These are phyloP conservation scores for Blastobotrys attinorum DNA, from an alignment of 805 yeast species.

Conservation along the genomic window DNA sequence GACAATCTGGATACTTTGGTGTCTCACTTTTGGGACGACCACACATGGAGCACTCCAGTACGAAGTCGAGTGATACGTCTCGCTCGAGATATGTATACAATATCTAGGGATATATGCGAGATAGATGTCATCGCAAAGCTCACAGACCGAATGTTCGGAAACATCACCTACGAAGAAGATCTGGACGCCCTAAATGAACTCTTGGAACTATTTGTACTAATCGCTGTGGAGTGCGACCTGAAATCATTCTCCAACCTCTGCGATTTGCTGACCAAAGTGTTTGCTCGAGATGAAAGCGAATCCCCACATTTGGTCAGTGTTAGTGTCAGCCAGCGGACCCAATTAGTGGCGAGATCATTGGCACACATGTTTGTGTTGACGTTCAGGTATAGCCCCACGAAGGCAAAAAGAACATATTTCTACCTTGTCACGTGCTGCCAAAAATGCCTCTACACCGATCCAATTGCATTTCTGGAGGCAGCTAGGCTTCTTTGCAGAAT, in stretches of 20 bases:
- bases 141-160: conserved; percentile 29
- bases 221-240: conserved; percentile 18
- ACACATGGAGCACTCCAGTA: conserved; percentile 16
- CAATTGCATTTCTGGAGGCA: conserved; percentile 33
- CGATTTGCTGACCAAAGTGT: conserved; percentile 3
- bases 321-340: neutral
- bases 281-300: neutral
- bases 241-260: conserved; percentile 8
- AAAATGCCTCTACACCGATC: conserved; percentile 12
- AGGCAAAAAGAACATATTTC: conserved; percentile 32
- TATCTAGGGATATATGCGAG: conserved; percentile 31
- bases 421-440: conserved; percentile 20
- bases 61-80: conserved; percentile 22
- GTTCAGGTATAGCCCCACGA: conserved; percentile 31
- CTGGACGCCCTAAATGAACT: conserved; percentile 26
- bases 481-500: conserved; percentile 48
- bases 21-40: conserved; percentile 35
- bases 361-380: conserved; percentile 29
- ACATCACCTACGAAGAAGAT: conserved; percentile 28
- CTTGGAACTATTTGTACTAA: conserved; percentile 21
- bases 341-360: conserved; percentile 19
- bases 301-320: neutral
- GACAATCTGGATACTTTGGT: conserved; percentile 39
- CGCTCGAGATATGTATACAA: conserved; percentile 32
- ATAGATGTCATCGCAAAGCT: conserved; percentile 29